These are phyloP conservation scores for Malus hybrid DNA, from an alignment of 331 rosid genomes.

Conservation along the genomic window DNA sequence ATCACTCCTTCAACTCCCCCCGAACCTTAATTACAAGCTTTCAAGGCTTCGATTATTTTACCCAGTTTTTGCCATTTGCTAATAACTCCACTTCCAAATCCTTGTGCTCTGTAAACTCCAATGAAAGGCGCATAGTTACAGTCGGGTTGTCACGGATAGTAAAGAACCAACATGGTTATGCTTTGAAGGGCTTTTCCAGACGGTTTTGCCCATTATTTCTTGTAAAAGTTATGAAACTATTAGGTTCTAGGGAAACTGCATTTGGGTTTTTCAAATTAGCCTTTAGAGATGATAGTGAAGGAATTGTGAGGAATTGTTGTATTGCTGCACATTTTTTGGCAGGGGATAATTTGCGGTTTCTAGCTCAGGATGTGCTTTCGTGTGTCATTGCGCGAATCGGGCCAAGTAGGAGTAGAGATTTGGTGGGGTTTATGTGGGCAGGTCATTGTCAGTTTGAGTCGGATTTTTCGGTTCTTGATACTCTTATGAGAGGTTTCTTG, in stretches of 20 bases:
- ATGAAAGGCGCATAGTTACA: constrained; percentile 47
- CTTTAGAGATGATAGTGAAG: constrained; percentile 33
- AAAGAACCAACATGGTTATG: constrained; percentile 29
- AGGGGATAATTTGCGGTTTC: constrained; percentile 27
- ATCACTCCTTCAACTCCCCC: constrained; percentile 7
- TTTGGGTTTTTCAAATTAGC: constrained; percentile 69
- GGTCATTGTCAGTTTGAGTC: constrained; percentile 49
- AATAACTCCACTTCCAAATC: constrained; percentile 16
- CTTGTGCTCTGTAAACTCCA: constrained; percentile 28
- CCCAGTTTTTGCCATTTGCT: constrained; percentile 51
- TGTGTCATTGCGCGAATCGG: constrained; percentile 55
- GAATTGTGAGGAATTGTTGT: constrained; percentile 36
- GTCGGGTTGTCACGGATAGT: constrained; percentile 50
- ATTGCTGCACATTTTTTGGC: constrained; percentile 63
- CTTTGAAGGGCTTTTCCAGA: constrained; percentile 39
- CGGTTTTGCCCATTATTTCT: constrained; percentile 51
- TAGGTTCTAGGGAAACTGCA: constrained; percentile 40
- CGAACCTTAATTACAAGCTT: constrained; percentile 10
- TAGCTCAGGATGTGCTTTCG: constrained; percentile 68
- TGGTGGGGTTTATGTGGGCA: constrained; percentile 66
- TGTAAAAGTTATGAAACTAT: constrained; percentile 40
- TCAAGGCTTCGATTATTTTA: constrained; percentile 26
- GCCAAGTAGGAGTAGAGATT: constrained; percentile 27
- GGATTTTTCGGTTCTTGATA: constrained; percentile 65
- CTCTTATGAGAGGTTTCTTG: constrained; percentile 57